A percentile compares a stretch with the other conserved stretches of the same genome.
phyloP scores from a whole-genome alignment of 129 eudicot species.

The Chrysanthemum seticuspe region DNA sequence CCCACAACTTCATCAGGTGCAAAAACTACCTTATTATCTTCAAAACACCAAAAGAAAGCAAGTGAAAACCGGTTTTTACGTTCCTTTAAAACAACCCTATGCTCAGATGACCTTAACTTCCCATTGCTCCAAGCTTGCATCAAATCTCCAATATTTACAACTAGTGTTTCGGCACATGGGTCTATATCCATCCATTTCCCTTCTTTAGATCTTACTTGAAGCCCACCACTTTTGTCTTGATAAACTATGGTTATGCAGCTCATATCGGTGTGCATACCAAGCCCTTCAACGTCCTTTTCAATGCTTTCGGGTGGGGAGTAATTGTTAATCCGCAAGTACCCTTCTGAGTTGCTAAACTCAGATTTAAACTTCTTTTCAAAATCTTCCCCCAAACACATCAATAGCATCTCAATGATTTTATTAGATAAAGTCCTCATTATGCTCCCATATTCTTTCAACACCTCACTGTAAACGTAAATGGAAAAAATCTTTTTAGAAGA shows the following conservation, averaged over 20 bases:
- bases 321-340: slow-evolving; percentile 79
- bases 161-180: slow-evolving; percentile 69
- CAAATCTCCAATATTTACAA: slow-evolving; percentile 84
- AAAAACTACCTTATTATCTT: slow-evolving; percentile 67
- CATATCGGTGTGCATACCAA: slow-evolving; percentile 96
- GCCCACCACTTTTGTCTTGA: slow-evolving; percentile 81
- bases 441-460: slow-evolving; percentile 70
- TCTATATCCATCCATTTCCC: slow-evolving; percentile 72
- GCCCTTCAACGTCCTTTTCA: slow-evolving; percentile 72
- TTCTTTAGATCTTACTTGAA: slow-evolving; percentile 77
- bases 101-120: slow-evolving; percentile 80
- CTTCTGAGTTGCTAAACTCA: slow-evolving; percentile 69
- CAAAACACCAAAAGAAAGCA: slow-evolving; percentile 97
- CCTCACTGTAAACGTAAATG: slow-evolving; percentile 43
- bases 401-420: slow-evolving; percentile 50
- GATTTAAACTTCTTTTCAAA: slow-evolving; percentile 44
- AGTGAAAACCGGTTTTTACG: slow-evolving; percentile 59
- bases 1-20: slow-evolving; percentile 88
- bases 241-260: slow-evolving; percentile 82
- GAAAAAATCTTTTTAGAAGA: neutral
- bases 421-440: slow-evolving; percentile 62
- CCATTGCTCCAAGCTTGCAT: slow-evolving; percentile 97
- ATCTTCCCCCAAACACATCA: slow-evolving; percentile 66
- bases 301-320: slow-evolving; percentile 55
- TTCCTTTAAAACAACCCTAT: slow-evolving; percentile 66